These are phyloP conservation scores for Camelina laxa DNA, from an alignment of 345 rosid species.

Conservation along the genomic window DNA sequence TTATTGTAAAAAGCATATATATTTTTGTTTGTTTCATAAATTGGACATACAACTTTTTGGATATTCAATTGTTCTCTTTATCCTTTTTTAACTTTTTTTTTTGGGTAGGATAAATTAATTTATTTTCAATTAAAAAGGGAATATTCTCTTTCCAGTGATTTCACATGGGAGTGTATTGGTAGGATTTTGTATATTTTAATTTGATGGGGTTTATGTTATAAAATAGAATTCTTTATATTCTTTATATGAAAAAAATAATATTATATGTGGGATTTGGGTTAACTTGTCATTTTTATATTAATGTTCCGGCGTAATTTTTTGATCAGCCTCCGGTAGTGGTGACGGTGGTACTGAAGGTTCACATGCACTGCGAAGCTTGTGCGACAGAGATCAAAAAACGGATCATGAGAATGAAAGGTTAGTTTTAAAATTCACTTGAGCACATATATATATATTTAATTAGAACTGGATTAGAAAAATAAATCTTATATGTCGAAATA, in stretches of 20 bases:
- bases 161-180: constrained; percentile 45
- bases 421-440: not conserved
- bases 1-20: not conserved
- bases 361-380: constrained; percentile 98
- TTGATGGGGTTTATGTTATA: not conserved
- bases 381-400: constrained; percentile 86
- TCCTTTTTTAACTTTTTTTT: not conserved
- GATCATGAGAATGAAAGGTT: constrained; percentile 87
- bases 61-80: constrained; percentile 6
- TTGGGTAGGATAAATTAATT: not conserved
- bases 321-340: constrained; percentile 68
- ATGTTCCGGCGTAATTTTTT: constrained; percentile 1
- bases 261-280: not conserved
- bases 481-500: too few relatives aligned
- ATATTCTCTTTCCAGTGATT: constrained; percentile 41
- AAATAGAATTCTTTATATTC: not conserved
- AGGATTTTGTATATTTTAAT: constrained; percentile 25
- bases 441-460: too few relatives aligned
- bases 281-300: not conserved
- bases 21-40: constrained; percentile 2
- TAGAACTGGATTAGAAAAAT: too few relatives aligned
- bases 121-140: constrained; percentile 19
- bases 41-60: constrained; percentile 15
- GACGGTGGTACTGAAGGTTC: constrained; percentile 70
- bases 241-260: not conserved